These are phyloP conservation scores for Achaetomiella virescens DNA, from an alignment of 495 filamentous ascomycete species.

Conservation along the genomic window DNA sequence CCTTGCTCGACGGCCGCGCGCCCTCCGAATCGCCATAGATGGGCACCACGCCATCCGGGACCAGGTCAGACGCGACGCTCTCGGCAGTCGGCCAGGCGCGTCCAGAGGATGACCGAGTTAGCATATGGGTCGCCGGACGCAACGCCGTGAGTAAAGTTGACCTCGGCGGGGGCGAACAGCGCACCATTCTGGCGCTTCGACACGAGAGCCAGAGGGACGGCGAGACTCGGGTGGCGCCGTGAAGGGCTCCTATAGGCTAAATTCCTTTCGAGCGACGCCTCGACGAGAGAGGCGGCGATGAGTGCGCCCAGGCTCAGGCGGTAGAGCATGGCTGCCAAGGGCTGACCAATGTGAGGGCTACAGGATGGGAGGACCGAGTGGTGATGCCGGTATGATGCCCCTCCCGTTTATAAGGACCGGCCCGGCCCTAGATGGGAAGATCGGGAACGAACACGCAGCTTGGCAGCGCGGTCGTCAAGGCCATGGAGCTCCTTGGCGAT, in stretches of 20 bases:
- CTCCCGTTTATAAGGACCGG: background rate
- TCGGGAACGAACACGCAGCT: background rate
- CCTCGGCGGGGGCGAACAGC: slow-evolving; percentile 19
- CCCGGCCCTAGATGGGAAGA: background rate
- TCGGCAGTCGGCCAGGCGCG: slow-evolving; percentile 50
- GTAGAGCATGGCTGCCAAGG: background rate
- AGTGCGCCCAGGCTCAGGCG: background rate
- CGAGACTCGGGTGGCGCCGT: slow-evolving; percentile 10
- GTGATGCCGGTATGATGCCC: background rate
- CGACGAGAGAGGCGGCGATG: slow-evolving; percentile 2
- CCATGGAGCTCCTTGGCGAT: slow-evolving; percentile 2
- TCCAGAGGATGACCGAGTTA: slow-evolving; percentile 62
- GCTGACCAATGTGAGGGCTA: background rate
- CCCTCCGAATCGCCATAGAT: slow-evolving; percentile 47
- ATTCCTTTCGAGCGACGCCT: slow-evolving; percentile 14
- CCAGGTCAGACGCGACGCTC: slow-evolving; percentile 51
- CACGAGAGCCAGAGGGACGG: slow-evolving; percentile 11
- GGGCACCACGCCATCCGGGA: slow-evolving; percentile 48
- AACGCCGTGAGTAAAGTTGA: slow-evolving; percentile 63
- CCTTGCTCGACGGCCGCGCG: slow-evolving; percentile 32
- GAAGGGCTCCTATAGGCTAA: slow-evolving; percentile 13
- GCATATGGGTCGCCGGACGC: slow-evolving; percentile 65
- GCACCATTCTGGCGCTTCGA: slow-evolving; percentile 8
- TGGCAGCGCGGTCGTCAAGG: background rate
- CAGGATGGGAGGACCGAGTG: background rate